Percentiles rank a stretch among this genome's conserved stretches.
Evolutionary conservation across 2,329 filamentous ascomycete species (phyloP).

Genomic region (Monosporascus sp.): DNA sequence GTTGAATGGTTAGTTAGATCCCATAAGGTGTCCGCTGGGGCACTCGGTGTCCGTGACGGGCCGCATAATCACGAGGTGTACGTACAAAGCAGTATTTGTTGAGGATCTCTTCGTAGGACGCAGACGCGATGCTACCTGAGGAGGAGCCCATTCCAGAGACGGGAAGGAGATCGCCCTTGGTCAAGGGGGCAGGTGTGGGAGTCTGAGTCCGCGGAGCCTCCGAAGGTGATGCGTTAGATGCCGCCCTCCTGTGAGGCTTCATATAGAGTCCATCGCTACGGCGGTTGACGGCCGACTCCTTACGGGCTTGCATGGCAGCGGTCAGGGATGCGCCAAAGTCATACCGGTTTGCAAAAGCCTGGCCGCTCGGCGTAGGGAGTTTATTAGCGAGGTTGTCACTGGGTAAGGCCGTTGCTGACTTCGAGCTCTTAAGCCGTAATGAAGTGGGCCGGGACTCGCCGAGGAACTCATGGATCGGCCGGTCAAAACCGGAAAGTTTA

Average conservation of each 20-base stretch:
- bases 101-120: slow-evolving; percentile 92
- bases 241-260: slow-evolving; percentile 42
- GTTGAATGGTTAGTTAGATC: slow-evolving; percentile 17
- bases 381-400: slow-evolving; percentile 54
- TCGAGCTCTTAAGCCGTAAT: slow-evolving; percentile 65
- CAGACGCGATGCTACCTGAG: slow-evolving; percentile 63
- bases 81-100: slow-evolving; percentile 99
- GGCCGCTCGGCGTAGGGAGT: slow-evolving; percentile 53
- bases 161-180: slow-evolving; percentile 21
- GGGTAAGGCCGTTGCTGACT: slow-evolving; percentile 58
- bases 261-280: slow-evolving; percentile 48
- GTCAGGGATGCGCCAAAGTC: slow-evolving; percentile 91
- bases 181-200: slow-evolving; percentile 6
- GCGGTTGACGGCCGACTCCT: slow-evolving; percentile 55
- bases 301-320: slow-evolving; percentile 72
- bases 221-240: slow-evolving; percentile 13
- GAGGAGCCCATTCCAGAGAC: slow-evolving; percentile 45
- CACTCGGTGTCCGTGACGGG: slow-evolving; percentile 11
- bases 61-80: slow-evolving; percentile 39
- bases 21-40: slow-evolving; percentile 5
- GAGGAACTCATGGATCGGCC: slow-evolving; percentile 56
- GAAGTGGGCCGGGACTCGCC: slow-evolving; percentile 54
- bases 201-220: slow-evolving; percentile 7
- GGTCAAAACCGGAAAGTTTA: slow-evolving; percentile 49
- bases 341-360: slow-evolving; percentile 87